Evolutionary conservation across 2,329 filamentous ascomycete species (phyloP).

Genomic region (Microdochium trichocladiopsis): DNA sequence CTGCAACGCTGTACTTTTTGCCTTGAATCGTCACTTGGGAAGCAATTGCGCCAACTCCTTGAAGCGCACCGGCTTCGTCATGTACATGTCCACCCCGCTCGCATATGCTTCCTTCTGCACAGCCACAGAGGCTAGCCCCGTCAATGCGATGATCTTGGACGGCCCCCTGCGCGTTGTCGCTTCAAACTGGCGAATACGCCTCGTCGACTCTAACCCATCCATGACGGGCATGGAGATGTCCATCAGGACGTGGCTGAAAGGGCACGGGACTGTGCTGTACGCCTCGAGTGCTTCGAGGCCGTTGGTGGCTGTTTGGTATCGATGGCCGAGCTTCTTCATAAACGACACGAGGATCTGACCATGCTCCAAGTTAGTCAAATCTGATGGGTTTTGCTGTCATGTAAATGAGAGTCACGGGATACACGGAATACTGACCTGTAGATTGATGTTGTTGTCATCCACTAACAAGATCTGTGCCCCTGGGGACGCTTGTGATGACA

Average conservation of each 20-base stretch:
- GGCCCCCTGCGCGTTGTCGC: background rate
- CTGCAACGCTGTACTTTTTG: too few relatives aligned
- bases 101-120: conserved; percentile 14
- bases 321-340: conserved; percentile 21
- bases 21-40: too few relatives aligned
- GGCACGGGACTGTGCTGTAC: conserved; percentile 16
- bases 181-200: conserved; percentile 40
- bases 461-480: conserved; percentile 24
- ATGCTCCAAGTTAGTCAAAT: background rate
- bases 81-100: conserved; percentile 18
- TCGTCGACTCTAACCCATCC: conserved; percentile 41
- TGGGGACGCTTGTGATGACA: too few relatives aligned
- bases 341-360: conserved; percentile 19
- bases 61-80: conserved; percentile 19
- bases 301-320: conserved; percentile 24
- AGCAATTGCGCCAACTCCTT: background rate
- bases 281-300: conserved; percentile 28
- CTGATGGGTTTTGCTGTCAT: conserved; percentile 1
- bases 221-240: conserved; percentile 52
- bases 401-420: too few relatives aligned
- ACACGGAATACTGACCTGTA: conserved; percentile 12
- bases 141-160: conserved; percentile 16
- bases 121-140: conserved; percentile 19
- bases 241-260: conserved; percentile 30
- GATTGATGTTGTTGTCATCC: conserved; percentile 33